Evolutionary conservation across 129 eudicot genomes (phyloP), one percentile per base, ranked within the genome.

Genomic region (Centella asiatica): DNA sequence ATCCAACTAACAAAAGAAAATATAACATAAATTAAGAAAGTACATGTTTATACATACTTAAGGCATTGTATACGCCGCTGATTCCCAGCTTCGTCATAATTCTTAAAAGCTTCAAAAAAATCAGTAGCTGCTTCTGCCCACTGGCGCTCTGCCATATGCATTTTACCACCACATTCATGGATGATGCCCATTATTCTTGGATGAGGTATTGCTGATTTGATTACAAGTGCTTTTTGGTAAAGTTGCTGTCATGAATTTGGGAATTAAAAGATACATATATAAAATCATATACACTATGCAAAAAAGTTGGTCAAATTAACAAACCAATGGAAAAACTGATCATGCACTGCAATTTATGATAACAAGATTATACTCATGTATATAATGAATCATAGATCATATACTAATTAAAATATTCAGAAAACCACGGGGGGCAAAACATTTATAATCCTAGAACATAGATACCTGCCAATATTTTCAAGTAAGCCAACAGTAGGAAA

Each of bases 71-170:
- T 93, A 52, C 99, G 82, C 60, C 96, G 69, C 46, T 87, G 95
- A 65, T 93, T 93, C 60, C 99, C 99, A 52, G 99, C 99, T 78
- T 93, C 99, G 63, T 93, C 99, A 68, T 93, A 93, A 71, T 93
- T 93, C 66, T 93, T 93, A 47, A 93, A 93, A 59, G 99, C 99
- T 76, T 93, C 99, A 76, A 93, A 93, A 73, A 93, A 93, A 67
- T 93, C 99, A 9, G 99, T 93, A 65, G 99, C 99, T 49, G 99
- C 99, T 20, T 93, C 99, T 23, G 95, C 86, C 99, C 99, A 93
- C 76, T 82, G 96, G 32, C 99, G 92, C 75, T 93, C 99, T 44
- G 95, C 95, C 99, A 93, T 93, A 58, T 93, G 99, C 99, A 93
- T 93, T 71, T 93, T 93, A 37, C 99, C 99, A 31, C 99, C 99